Conservation (phyloP, 208 protist species). For the Leishmania gerbilli region DNA sequence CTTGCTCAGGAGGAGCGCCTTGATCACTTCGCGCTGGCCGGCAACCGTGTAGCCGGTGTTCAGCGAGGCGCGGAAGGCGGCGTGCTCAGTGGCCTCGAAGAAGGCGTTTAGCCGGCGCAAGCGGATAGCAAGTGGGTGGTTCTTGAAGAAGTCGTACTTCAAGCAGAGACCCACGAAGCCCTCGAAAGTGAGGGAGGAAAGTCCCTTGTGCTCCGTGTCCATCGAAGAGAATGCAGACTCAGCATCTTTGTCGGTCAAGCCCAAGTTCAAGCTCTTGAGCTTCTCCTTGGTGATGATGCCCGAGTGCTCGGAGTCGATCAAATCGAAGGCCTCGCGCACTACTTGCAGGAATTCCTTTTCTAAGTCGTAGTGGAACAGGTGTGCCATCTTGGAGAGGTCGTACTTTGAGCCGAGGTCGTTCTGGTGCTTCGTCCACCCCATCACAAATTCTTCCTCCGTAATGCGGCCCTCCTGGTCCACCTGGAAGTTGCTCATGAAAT, state of each 20-base stretch:
- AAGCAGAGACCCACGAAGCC: conserved; percentile 78
- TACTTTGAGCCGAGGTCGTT: conserved; percentile 84
- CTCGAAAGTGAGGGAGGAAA: conserved; percentile 73
- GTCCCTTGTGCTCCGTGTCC: conserved; percentile 51
- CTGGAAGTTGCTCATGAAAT: conserved; percentile 84
- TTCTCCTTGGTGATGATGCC: conserved; percentile 80
- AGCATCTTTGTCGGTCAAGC: conserved; percentile 66
- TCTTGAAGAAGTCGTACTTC: conserved; percentile 80
- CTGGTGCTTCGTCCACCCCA: conserved; percentile 80
- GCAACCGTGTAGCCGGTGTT: conserved; percentile 88
- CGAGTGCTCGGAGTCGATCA: conserved; percentile 76
- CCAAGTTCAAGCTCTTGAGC: conserved; percentile 68
- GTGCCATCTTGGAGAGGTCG: conserved; percentile 67
- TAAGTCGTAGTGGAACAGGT: conserved; percentile 87
- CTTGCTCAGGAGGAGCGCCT: conserved; percentile 62
- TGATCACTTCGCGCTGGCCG: conserved; percentile 71
- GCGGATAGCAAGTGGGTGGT: conserved; percentile 76
- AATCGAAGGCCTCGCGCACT: conserved; percentile 81
- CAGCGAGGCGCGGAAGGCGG: conserved; percentile 52
- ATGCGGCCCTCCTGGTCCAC: conserved; percentile 75
- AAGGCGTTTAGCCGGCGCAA: conserved; percentile 75
- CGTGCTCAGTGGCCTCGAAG: conserved; percentile 76
- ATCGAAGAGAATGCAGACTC: conserved; percentile 64
- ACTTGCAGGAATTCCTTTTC: conserved; percentile 81
- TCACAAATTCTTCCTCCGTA: conserved; percentile 87